Evolutionary conservation across 2,329 filamentous ascomycete species (phyloP), one percentile per base, ranked within the genome.

Genomic region (Pyricularia sp.): DNA sequence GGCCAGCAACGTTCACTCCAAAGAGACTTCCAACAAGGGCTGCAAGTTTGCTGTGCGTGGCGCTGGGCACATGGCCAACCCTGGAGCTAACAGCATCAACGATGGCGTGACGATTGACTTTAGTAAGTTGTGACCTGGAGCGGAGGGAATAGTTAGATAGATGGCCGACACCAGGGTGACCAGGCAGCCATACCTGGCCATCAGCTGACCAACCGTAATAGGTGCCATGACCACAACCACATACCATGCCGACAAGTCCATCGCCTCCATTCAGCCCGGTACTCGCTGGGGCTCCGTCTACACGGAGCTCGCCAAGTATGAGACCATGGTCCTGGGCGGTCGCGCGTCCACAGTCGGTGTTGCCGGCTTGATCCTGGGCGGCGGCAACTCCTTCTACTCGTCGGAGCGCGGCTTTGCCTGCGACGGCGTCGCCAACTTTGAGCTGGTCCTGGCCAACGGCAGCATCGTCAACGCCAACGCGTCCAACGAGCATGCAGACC

Each of bases 401-500:
- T 69, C 69, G 17, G 64, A 65, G 6, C 65, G 77, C 36, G 82
- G 82, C 1, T 79, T 80, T 33, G 78, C 76, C 26, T 80, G 78
- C 69, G 81, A 82, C 70, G 79, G 76, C 50, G 75, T 83, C 9
- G 70, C 75, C 7, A 76, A 76, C 65, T 81, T 74, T 67, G 76
- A 82, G 70, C 76, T 84, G 30, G 81, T 84, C 3, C 77, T 82
- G 1, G 78, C 79, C 0, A 74, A 78, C 69, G 81, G 82, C 2
- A 61, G 69, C 6, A 76, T 83, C 65, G 73, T 82, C 30, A 76
- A 68, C 23, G 67, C 67, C 31, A 67, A 61, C 23, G 26, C 33
- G 10, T 26, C 31, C 20, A 28, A 59, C 36, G 65, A 42, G 64
- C 31, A 69, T 61, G 14, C 69, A 1, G 73, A 74, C 66, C 69